Conservation (phyloP, 108 stramenopile species). For the Chaetoceros tenuissimus region DNA sequence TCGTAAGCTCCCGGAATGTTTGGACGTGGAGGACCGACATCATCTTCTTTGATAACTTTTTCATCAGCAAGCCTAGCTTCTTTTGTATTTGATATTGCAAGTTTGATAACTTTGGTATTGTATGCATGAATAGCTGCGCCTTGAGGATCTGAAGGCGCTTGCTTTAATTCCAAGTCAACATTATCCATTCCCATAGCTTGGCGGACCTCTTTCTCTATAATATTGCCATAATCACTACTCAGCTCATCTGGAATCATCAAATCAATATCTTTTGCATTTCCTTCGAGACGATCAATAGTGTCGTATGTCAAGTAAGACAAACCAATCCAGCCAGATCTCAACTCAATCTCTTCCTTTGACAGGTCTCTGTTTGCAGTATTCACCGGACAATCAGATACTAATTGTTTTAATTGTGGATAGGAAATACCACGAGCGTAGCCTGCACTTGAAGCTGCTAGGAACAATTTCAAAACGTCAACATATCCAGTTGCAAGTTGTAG, state of each 20-base stretch:
- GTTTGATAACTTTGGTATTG: neutral
- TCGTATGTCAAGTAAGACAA: constrained; percentile 57
- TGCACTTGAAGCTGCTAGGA: constrained; percentile 66
- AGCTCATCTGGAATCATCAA: neutral
- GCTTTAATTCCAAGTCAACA: neutral
- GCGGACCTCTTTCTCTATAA: neutral
- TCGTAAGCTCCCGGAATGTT: neutral
- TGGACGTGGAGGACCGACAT: neutral
- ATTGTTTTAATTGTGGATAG: constrained; percentile 16
- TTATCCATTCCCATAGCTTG: neutral
- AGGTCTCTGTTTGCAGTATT: constrained; percentile 62
- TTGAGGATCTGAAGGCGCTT: neutral
- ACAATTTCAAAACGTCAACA: constrained; percentile 74
- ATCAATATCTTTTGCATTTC: neutral
- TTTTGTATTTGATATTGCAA: neutral
- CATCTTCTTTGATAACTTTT: neutral
- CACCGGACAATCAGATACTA: constrained; percentile 24
- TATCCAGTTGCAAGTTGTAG: constrained; percentile 65
- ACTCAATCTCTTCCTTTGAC: constrained; percentile 56
- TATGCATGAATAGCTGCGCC: neutral
- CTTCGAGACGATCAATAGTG: constrained; percentile 3
- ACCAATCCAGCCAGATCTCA: constrained; percentile 53
- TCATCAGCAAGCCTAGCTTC: neutral
- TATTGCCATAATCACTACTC: neutral
- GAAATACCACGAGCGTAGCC: constrained; percentile 58